Evolutionary conservation across 2,329 filamentous ascomycete genomes (phyloP), one percentile per base, ranked within the genome.

Genomic region (Hysterium pulicare): DNA sequence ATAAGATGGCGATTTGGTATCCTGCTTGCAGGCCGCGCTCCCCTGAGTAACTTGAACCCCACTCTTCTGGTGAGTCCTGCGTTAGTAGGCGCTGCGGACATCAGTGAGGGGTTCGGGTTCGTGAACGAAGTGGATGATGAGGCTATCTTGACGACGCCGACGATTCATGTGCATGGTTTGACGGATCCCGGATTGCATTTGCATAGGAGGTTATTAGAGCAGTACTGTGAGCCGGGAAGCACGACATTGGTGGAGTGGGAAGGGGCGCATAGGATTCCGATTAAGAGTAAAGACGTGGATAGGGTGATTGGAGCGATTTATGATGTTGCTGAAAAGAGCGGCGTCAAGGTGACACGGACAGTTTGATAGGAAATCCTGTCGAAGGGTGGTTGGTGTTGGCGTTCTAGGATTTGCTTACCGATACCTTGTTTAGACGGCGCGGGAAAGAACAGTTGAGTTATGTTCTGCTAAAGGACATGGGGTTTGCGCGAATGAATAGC

Each of bases 201-300:
- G 33, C 84, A 87, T 58, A 66, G 74, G 41, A 68, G 73, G 57
- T 55, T 84, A 51, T 57, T 81, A 38, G 62, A 77, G 7, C 64
- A 77, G 39, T 89, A 83, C 59, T 86, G 81, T 57, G 71, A 79
- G 38, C 57, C 69, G 8, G 74, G 71, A 0, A 78, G 69, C 2
- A 69, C 76, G 5, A 73, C 66, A 30, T 47, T 89, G 34, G 62
- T 90, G 1, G 83, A 89, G 61, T 90, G 86, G 87, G 77, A 87
- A 44, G 86, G 84, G 0, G 75, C 73, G 1, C 87, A 91, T 61
- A 70, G 86, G 5, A 71, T 91, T 37, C 84, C 86, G 2, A 75
- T 90, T 45, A 86, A 85, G 70, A 71, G 68, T 17, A 68, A 64
- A 22, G 86, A 90, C 62, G 83, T 90, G 3, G 71, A 78, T 37